A percentile compares a stretch with the other conserved stretches of the same genome.
Evolutionary conservation across 495 filamentous ascomycete genomes (phyloP).

Genomic region (Haplographium delicatum): DNA sequence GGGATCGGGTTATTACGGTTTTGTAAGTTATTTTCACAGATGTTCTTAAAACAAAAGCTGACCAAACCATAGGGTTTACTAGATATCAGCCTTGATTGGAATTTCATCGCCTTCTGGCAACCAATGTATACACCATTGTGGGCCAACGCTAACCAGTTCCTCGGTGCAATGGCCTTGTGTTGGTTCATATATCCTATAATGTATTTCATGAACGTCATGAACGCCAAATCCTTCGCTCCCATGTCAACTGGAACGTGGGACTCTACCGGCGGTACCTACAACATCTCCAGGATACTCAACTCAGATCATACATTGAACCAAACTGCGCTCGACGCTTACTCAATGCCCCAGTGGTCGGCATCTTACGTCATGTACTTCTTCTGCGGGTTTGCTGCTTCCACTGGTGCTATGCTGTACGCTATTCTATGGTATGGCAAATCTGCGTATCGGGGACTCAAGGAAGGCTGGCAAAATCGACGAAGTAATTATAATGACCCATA

Average conservation of each 20-base stretch:
- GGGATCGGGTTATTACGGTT: slow-evolving; percentile 19
- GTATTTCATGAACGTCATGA: slow-evolving; percentile 24
- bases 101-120: slow-evolving; percentile 18
- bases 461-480: too few relatives aligned
- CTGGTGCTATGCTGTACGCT: too few relatives aligned
- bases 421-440: too few relatives aligned
- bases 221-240: slow-evolving; percentile 41
- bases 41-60: not conserved
- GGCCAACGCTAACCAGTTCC: slow-evolving; percentile 13
- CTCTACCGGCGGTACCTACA: slow-evolving; percentile 38
- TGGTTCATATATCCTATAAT: slow-evolving; percentile 21
- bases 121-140: slow-evolving; percentile 24
- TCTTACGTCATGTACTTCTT: too few relatives aligned
- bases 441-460: too few relatives aligned
- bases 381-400: too few relatives aligned
- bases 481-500: too few relatives aligned
- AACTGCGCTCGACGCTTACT: slow-evolving; percentile 29
- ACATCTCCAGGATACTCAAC: slow-evolving; percentile 40
- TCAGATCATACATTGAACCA: slow-evolving; percentile 35
- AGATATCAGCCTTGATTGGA: slow-evolving; percentile 25
- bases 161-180: slow-evolving; percentile 7
- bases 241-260: slow-evolving; percentile 45
- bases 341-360: too few relatives aligned
- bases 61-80: slow-evolving; percentile 13
- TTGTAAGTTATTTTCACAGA: slow-evolving; percentile 3